phyloP scores from a whole-genome alignment of 2,329 filamentous ascomycete genomes.

The Biscogniauxia marginata region DNA sequence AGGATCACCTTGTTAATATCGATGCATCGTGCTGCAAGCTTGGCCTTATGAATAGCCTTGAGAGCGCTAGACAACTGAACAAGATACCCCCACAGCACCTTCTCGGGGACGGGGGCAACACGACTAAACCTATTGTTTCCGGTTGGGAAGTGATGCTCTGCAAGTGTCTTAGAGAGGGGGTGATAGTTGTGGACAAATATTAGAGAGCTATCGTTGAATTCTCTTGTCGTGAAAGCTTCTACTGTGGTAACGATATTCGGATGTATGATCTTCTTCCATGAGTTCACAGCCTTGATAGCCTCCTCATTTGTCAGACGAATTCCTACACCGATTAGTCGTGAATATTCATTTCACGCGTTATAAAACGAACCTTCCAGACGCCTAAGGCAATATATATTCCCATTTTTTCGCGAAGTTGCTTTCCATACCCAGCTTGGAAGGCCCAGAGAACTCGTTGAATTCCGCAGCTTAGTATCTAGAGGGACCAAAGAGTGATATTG shows the following conservation, averaged over 20 bases:
- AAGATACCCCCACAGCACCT: conserved; percentile 85
- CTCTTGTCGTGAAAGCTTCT: conserved; percentile 89
- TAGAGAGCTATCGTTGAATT: conserved; percentile 91
- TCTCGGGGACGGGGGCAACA: conserved; percentile 61
- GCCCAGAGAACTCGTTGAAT: conserved; percentile 76
- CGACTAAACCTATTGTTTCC: conserved; percentile 47
- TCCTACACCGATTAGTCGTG: conserved; percentile 43
- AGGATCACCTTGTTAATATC: conserved; percentile 86
- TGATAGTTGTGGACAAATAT: conserved; percentile 94
- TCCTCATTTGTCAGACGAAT: conserved; percentile 87
- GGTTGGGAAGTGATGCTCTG: conserved; percentile 71
- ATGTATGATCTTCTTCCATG: conserved; percentile 84
- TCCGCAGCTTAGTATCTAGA: conserved; percentile 77
- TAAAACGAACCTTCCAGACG: conserved; percentile 68
- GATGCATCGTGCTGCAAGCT: conserved; percentile 81
- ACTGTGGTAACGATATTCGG: conserved; percentile 82
- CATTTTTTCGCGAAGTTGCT: conserved; percentile 83
- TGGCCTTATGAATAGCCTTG: conserved; percentile 77
- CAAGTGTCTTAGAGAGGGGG: conserved; percentile 83
- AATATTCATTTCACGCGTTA: neutral
- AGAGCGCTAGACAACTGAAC: conserved; percentile 88
- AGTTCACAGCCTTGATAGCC: conserved; percentile 79
- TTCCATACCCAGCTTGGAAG: conserved; percentile 96
- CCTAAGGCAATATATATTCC: conserved; percentile 81
- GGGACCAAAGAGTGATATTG: conserved; percentile 92